phyloP scores from a whole-genome alignment of 2,329 filamentous ascomycete genomes.

The Colletotrichum sp. region DNA sequence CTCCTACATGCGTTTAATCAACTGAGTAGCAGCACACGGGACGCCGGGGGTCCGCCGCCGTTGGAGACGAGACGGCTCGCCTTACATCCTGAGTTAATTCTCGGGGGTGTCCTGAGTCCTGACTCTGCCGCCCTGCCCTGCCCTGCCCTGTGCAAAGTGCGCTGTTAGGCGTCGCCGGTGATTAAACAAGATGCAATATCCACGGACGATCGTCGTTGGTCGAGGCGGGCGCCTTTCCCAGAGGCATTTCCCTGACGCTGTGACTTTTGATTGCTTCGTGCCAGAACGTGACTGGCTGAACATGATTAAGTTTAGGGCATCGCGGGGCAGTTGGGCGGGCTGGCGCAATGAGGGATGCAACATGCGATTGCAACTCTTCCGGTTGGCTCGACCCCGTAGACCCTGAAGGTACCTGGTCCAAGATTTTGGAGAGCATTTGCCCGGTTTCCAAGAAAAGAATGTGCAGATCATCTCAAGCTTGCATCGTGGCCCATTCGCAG shows the following conservation, averaged over 20 bases:
- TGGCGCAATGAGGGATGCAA: background rate
- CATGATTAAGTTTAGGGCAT: background rate
- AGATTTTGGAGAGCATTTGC: background rate
- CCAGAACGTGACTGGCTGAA: background rate
- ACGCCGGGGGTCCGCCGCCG: background rate
- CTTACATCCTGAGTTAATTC: background rate
- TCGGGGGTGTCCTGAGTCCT: background rate
- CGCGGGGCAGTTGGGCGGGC: background rate
- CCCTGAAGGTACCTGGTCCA: background rate
- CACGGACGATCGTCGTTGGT: background rate
- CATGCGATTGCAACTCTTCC: background rate
- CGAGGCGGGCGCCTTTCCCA: background rate
- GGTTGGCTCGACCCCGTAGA: background rate
- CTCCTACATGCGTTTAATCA: background rate
- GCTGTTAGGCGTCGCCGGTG: background rate
- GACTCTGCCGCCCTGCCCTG: background rate
- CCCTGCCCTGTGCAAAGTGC: background rate
- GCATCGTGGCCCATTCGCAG: background rate
- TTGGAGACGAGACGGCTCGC: background rate
- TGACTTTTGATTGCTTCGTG: background rate
- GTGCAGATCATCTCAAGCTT: background rate
- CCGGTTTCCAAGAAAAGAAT: slow-evolving; percentile 8
- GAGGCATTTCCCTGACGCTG: background rate
- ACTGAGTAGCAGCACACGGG: background rate
- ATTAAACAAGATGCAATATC: background rate